Conservation (phyloP, 805 yeast genomes). For the Wickerhamomyces chaumierensis region DNA sequence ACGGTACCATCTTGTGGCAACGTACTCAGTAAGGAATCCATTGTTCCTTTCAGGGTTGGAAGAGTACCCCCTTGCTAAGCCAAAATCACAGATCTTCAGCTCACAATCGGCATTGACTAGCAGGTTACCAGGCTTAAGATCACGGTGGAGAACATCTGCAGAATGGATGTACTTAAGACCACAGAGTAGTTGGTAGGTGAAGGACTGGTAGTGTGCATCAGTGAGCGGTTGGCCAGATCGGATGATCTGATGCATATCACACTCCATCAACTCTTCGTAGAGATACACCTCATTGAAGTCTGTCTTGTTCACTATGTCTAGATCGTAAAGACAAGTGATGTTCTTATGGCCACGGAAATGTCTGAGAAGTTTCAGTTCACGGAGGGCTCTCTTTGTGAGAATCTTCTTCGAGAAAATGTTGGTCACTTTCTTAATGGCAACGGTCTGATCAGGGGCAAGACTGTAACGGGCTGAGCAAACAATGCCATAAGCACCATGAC, state of each 20-base stretch:
- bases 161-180: conserved; percentile 85
- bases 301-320: conserved; percentile 63
- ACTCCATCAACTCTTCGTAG: conserved; percentile 96
- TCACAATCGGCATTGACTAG: conserved; percentile 95
- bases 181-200: conserved; percentile 82
- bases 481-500: conserved; percentile 97
- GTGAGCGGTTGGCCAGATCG: conserved; percentile 88
- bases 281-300: conserved; percentile 88
- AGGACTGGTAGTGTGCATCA: conserved; percentile 90
- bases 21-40: conserved; percentile 95
- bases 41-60: conserved; percentile 74
- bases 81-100: conserved; percentile 92
- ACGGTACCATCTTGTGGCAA: conserved; percentile 97
- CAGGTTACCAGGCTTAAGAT: conserved; percentile 87
- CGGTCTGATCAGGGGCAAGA: conserved; percentile 63
- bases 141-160: conserved; percentile 89
- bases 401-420: conserved; percentile 88
- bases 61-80: conserved; percentile 86
- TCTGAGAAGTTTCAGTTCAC: conserved; percentile 81
- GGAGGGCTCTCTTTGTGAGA: conserved; percentile 79
- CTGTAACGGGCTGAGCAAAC: conserved; percentile 89
- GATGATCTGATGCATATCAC: conserved; percentile 96
- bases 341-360: conserved; percentile 96
- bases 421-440: conserved; percentile 93
- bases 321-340: conserved; percentile 88